phyloP scores from a whole-genome alignment of 2,329 filamentous ascomycete genomes.

The Neonectria neomacrospora region DNA sequence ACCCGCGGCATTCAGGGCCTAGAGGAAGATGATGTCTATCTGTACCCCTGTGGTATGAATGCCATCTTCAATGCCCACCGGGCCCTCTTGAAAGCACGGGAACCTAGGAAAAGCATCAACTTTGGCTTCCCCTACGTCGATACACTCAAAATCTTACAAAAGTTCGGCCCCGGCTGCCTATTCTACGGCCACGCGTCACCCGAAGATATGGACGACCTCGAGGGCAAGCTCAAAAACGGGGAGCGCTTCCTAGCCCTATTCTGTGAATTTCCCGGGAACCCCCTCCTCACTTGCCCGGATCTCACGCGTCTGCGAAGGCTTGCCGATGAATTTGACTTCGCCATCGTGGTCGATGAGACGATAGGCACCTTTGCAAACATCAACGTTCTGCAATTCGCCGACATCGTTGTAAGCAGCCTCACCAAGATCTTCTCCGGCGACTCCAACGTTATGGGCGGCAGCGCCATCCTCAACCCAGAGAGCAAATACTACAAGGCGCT shows the following conservation, averaged over 20 bases:
- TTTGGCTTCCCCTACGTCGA: constrained; percentile 99
- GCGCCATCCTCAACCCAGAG: constrained; percentile 71
- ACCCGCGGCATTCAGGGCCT: constrained; percentile 71
- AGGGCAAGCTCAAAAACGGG: constrained; percentile 74
- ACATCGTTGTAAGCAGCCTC: constrained; percentile 92
- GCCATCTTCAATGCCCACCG: constrained; percentile 91
- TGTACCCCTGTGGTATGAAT: constrained; percentile 93
- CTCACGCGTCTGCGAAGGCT: constrained; percentile 81
- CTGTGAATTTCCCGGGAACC: constrained; percentile 95
- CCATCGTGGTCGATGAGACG: constrained; percentile 93
- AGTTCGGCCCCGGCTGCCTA: constrained; percentile 88
- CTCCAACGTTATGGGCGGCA: constrained; percentile 97
- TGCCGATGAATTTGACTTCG: constrained; percentile 87
- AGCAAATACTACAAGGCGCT: constrained; percentile 76
- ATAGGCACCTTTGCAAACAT: constrained; percentile 97
- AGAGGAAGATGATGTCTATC: constrained; percentile 86
- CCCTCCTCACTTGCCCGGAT: constrained; percentile 86
- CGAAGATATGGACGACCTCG: constrained; percentile 85
- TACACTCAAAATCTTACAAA: constrained; percentile 92
- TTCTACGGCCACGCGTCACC: constrained; percentile 88
- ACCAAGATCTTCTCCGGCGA: constrained; percentile 98
- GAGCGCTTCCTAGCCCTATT: constrained; percentile 86
- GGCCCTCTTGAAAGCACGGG: constrained; percentile 72
- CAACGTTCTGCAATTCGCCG: constrained; percentile 88
- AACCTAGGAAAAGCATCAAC: constrained; percentile 79